These are phyloP conservation scores for Cronartium ribicola DNA, from an alignment of 1,284 basidiomycete species.

Conservation along the genomic window DNA sequence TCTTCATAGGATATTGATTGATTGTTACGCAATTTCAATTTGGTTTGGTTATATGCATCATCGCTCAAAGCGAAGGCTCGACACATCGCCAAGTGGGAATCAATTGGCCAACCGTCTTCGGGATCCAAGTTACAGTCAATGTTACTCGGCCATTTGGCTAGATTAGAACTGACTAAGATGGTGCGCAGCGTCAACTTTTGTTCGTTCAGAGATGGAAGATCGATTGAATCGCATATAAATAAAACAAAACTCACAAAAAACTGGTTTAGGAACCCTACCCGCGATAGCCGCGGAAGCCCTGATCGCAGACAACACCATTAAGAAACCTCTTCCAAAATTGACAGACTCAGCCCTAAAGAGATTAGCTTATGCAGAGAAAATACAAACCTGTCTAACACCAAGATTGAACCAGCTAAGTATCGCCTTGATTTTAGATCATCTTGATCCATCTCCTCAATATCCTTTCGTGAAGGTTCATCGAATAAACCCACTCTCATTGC, in stretches of 20 bases:
- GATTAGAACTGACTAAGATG: neutral
- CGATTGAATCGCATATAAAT: neutral
- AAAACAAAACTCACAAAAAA: slow-evolving; percentile 23
- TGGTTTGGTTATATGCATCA: slow-evolving; percentile 7
- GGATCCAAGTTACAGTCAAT: slow-evolving; percentile 13
- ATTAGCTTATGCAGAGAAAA: neutral
- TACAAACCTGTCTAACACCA: slow-evolving; percentile 32
- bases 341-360: neutral
- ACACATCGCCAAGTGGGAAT: slow-evolving; percentile 9
- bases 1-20: slow-evolving; percentile 21
- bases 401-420: slow-evolving; percentile 19
- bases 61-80: slow-evolving; percentile 4
- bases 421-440: slow-evolving; percentile 31
- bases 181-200: neutral
- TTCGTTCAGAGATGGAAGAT: neutral
- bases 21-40: slow-evolving; percentile 5
- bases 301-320: neutral
- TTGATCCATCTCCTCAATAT: slow-evolving; percentile 4
- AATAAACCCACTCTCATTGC: slow-evolving; percentile 19
- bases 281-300: slow-evolving; percentile 27
- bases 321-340: too few species aligned
- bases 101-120: slow-evolving; percentile 32
- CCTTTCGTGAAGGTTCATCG: slow-evolving; percentile 25
- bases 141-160: slow-evolving; percentile 27
- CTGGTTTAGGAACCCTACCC: neutral